Base-by-base conservation (phyloP, 2,329 filamentous ascomycete genomes). In the Bretziella fagacearum region DNA sequence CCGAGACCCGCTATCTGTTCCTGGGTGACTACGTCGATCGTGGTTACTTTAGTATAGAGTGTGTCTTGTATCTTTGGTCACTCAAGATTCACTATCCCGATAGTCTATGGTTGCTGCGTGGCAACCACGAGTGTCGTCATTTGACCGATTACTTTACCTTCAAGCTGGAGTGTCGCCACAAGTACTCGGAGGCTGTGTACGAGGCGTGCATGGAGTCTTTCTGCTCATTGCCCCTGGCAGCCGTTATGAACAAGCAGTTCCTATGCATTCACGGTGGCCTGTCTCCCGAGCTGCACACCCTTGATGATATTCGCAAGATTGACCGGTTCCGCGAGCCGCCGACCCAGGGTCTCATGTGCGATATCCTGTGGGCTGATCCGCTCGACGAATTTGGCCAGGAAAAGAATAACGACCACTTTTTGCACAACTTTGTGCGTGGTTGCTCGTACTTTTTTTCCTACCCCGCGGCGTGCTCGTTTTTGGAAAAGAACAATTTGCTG, bases 401-500 rank as follows among this genome's bases (percentile, higher is more conserved):
- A 66, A 98, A 96, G 70, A 93, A 87, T 0, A 89, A 84, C 53
- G 91, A 98, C 60, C 96, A 85, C 65, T 98, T 95, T 65, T 68
- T 96, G 51, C 91, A 98, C 69, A 98, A 98, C 65, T 87, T 96
- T 62, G 91, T 98, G 45, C 83, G 91, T 63, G 91, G 91, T 47
- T 98, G 91, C 65, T 96, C 91, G 2, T 98, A 95, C 69, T 98
- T 98, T 70, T 98, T 98, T 67, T 95, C 87, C 13, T 98, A 98
- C 60, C 89, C 87, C 2, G 87, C 91, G 5, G 91, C 91, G 23
- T 98, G 91, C 65, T 84, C 85, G 11, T 98, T 98, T 68, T 71
- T 98, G 52, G 91, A 98, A 65, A 96, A 96, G 74, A 98, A 98
- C 68, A 98, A 96, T 60, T 70, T 98, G 8, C 74, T 98, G 35